Conservation (phyloP, 768 basidiomycete species). For the Mycena filopes region DNA sequence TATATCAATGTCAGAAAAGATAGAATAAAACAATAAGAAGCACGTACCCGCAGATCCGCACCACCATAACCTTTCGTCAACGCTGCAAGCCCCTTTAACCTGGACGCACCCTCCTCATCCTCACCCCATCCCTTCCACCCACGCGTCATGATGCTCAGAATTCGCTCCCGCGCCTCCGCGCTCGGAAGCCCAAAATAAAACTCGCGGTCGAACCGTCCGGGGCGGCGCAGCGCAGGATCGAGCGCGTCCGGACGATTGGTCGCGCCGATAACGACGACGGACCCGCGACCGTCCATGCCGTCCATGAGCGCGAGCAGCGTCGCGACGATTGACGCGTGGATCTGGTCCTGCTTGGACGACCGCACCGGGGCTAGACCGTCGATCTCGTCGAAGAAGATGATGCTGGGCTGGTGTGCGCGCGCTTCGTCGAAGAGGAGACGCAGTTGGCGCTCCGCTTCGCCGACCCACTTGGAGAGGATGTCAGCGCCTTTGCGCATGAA, state of each 20-base stretch:
- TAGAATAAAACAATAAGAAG: constrained; percentile 21
- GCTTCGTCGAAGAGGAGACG: constrained; percentile 97
- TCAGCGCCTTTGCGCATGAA: constrained; percentile 99
- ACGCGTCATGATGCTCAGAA: constrained; percentile 89
- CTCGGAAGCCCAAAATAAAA: constrained; percentile 97
- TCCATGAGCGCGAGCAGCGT: constrained; percentile 98
- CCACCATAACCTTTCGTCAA: constrained; percentile 98
- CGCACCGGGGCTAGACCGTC: constrained; percentile 98
- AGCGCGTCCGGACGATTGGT: constrained; percentile 98
- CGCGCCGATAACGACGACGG: constrained; percentile 97
- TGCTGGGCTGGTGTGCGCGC: constrained; percentile 88
- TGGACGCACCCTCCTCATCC: constrained; percentile 44
- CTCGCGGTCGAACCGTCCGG: constrained; percentile 96
- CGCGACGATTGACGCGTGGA: constrained; percentile 97
- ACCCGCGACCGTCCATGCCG: constrained; percentile 98
- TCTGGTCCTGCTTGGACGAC: constrained; percentile 99
- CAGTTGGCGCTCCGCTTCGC: constrained; percentile 96
- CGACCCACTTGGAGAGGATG: constrained; percentile 98
- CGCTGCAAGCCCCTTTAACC: constrained; percentile 73
- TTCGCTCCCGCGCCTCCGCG: constrained; percentile 86
- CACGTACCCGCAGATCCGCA: constrained; percentile 90
- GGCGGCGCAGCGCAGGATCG: constrained; percentile 93
- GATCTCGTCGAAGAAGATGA: constrained; percentile 99
- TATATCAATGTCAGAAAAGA: constrained; percentile 35
- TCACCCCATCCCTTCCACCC: constrained; percentile 89